Percentiles rank a stretch among this genome's conserved stretches.
Evolutionary conservation across 2,329 filamentous ascomycete genomes (phyloP).

Genomic region (Aureobasidium pullulans): DNA sequence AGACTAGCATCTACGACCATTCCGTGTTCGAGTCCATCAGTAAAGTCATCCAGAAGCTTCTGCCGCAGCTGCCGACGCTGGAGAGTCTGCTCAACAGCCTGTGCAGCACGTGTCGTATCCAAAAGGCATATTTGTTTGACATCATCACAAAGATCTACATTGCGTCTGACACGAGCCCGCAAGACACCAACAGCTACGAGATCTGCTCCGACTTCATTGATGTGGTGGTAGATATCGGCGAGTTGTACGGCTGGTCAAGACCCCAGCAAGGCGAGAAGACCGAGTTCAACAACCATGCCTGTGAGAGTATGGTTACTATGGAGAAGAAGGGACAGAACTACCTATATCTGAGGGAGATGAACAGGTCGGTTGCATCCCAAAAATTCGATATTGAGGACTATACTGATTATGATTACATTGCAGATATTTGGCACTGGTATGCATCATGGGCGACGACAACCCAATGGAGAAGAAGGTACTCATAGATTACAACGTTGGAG

Average conservation of each 20-base stretch:
- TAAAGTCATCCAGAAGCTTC: slow-evolving; percentile 96
- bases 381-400: too few relatives aligned
- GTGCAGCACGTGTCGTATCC: slow-evolving; percentile 87
- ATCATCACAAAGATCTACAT: slow-evolving; percentile 98
- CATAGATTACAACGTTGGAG: slow-evolving; percentile 81
- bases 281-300: slow-evolving; percentile 43
- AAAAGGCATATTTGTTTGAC: slow-evolving; percentile 97
- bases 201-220: slow-evolving; percentile 99
- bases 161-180: slow-evolving; percentile 85
- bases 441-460: slow-evolving; percentile 75
- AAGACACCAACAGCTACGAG: slow-evolving; percentile 93
- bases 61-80: slow-evolving; percentile 84
- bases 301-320: slow-evolving; percentile 56
- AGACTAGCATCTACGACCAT: slow-evolving; percentile 97
- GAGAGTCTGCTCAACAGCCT: slow-evolving; percentile 92
- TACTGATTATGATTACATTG: not conserved
- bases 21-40: slow-evolving; percentile 97
- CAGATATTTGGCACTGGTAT: slow-evolving; percentile 71
- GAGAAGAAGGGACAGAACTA: slow-evolving; percentile 52
- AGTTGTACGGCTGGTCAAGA: slow-evolving; percentile 77
- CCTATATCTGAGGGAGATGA: slow-evolving; percentile 60
- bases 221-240: slow-evolving; percentile 92
- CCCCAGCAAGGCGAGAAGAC: slow-evolving; percentile 23
- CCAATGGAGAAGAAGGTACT: slow-evolving; percentile 76
- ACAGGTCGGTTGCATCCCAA: slow-evolving; percentile 44